Percentiles rank a stretch among this genome's conserved stretches.
Evolutionary conservation across 306 rosid genomes (phyloP).

Genomic region (Rubus idaeus): DNA sequence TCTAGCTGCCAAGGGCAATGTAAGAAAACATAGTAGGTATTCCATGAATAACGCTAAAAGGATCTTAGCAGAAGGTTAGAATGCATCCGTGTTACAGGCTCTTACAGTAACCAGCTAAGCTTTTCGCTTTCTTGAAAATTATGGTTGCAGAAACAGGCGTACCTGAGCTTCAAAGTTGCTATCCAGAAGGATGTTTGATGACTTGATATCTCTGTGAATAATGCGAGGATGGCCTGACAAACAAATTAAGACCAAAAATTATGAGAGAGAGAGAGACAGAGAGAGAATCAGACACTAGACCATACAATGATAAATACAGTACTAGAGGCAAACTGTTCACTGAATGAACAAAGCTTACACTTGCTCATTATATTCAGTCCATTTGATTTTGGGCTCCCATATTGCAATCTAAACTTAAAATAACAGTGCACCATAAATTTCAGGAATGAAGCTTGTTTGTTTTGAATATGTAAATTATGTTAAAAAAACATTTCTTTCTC

Average conservation of each 20-base stretch:
- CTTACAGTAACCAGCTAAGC: not conserved
- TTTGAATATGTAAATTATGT: not conserved
- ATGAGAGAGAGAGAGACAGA: conserved; percentile 11
- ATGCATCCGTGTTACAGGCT: not conserved
- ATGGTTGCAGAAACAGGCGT: conserved; percentile 32
- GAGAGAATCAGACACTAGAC: not conserved
- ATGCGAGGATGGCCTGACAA: conserved; percentile 97
- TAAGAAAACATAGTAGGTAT: not conserved
- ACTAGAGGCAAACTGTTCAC: not conserved
- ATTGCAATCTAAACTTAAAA: not conserved
- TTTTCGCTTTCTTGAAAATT: not conserved
- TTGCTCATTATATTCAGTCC: not conserved
- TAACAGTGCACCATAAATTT: not conserved
- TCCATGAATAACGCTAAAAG: not conserved
- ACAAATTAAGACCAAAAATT: conserved; percentile 23
- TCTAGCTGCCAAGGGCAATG: conserved; percentile 6
- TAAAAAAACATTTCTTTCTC: not conserved
- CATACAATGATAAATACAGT: not conserved
- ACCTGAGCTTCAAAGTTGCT: conserved; percentile 87
- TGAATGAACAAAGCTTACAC: not conserved
- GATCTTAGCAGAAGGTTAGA: not conserved
- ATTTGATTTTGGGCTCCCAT: not conserved
- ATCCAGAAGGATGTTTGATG: conserved; percentile 94
- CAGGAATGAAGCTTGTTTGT: not conserved
- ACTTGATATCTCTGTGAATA: conserved; percentile 97